Evolutionary conservation across 2,329 filamentous ascomycete species (phyloP), one percentile per base, ranked within the genome.

Genomic region (Fusarium veterinarium): DNA sequence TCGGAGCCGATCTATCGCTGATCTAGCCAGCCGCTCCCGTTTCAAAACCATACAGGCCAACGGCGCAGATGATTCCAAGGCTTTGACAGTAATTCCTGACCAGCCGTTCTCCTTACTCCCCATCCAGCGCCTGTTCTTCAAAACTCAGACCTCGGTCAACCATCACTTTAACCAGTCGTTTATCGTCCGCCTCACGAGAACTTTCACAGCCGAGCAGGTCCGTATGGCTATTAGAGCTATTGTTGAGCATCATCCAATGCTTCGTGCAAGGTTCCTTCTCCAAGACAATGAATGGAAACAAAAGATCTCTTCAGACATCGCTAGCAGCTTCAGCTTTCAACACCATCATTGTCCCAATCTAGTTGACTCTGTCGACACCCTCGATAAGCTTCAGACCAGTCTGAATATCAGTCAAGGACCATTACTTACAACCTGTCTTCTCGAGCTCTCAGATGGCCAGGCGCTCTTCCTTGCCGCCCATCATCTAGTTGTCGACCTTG

Each of bases 401-500:
- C 41, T 72, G n/a, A 30, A 72, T 13, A 60, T 72, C 28, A 41
- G 19, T 5, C 42, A 52, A 13, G 69, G 69, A 10, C 69, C 66
- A 6, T 11, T 72, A n/a, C 10, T 72, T 30, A 38, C 53, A 17
- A 48, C 55, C 10, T 42, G 30, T 20, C 52, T 56, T 8, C 52
- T 56, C 30, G 30, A 56, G 8, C 40, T 56, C 30, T 56, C 30
- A 9, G 59, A 55, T 14, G 40, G 40, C 1, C 44, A 49, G 17
- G 44, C 41, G 0, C 61, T 69, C 6, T 64, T 67, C 37, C n/a
- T 72, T 42, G 45, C 49, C 10, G 55, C 58, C 16, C 66, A 72
- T 14, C 69, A 72, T 16, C 56, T 72, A 31, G 53, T 69, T 9
- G 46, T 72, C 12, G 66, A 72, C n/a, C 53, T 72, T 25, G 62